Base-by-base conservation (phyloP, 2,329 filamentous ascomycete genomes). In the Myriosclerotinia duriaeana region DNA sequence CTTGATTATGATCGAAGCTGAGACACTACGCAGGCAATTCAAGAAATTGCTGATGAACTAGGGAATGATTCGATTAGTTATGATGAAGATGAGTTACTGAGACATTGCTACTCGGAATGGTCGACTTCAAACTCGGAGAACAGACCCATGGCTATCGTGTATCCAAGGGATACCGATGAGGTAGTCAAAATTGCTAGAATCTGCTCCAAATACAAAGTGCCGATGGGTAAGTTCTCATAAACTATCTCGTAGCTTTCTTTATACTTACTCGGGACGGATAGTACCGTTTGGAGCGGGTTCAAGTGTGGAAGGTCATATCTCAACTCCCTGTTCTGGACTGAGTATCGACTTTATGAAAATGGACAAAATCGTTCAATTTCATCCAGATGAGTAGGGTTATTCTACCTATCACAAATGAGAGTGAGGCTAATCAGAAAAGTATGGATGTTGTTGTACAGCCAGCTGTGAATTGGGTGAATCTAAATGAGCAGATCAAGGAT, bases 391-490 rank as follows among this genome's bases (percentile, higher is more conserved):
- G 65, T 66, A 44, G 6, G 59, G 64, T 2, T n/a, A 12, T 46
- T 15, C 4, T 8, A 20, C 8, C 5, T 11, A 2, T 11, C 42
- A 34, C 6, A 34, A 5, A 9, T 11, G 5, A 4, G 20, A n/a
- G 14, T 3, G 4, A 42, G 11, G 6, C 8, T 62, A 48, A n/a
- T 53, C 2, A 15, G 1, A 2, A 4, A 53, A 66, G 65, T 76
- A 91, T 97, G 89, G 93, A 97, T 73, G 83, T 96, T 61, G 90
- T 96, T 5, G 92, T 97, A 2, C 93, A 97, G 77, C 93, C 93
- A 2, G 90, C 89, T 9, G 88, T 97, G 8, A 88, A 89, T 15
- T 97, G 92, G 92, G 91, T 95, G 83, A 87, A 90, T 64, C 80
- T 97, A 66, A 97, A 97, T 73, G 85, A 89, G 70, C 78, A 84